Percentiles rank a stretch among this genome's conserved stretches.
phyloP scores from a whole-genome alignment of 2,329 filamentous ascomycete species.

The Hypoxylon sp. region DNA sequence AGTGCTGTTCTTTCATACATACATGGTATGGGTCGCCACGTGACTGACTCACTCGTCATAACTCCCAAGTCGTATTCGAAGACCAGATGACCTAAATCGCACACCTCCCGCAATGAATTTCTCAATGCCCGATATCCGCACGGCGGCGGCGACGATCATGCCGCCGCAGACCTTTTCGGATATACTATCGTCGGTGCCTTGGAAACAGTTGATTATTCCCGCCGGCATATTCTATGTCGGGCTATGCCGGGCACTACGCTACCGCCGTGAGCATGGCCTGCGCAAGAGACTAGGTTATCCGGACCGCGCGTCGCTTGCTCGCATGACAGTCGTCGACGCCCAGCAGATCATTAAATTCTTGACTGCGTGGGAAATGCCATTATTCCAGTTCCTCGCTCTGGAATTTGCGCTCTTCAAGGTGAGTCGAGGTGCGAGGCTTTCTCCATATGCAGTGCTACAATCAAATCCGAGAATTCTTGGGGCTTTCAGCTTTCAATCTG shows the following conservation, averaged over 20 bases:
- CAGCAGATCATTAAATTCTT: constrained; percentile 52
- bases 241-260: constrained; percentile 52
- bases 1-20: no score
- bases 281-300: constrained; percentile 48
- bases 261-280: constrained; percentile 49
- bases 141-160: constrained; percentile 1
- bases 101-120: constrained; percentile 26
- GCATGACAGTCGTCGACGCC: constrained; percentile 54
- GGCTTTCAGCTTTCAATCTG: background rate
- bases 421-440: background rate
- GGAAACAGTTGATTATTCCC: constrained; percentile 44
- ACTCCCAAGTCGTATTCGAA: background rate
- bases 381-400: constrained; percentile 47
- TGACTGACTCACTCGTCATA: background rate
- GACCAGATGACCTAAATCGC: background rate
- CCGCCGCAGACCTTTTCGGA: constrained; percentile 21
- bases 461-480: background rate
- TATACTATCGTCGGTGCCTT: constrained; percentile 34
- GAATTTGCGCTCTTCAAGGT: constrained; percentile 56
- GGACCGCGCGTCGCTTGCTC: constrained; percentile 49
- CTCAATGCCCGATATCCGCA: constrained; percentile 18
- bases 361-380: constrained; percentile 49
- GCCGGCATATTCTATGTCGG: constrained; percentile 46
- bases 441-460: background rate
- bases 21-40: no score